Evolutionary conservation across 202 grass and related monocot genomes (phyloP), one percentile per base, ranked within the genome.

Genomic region (Digitaria exilis): DNA sequence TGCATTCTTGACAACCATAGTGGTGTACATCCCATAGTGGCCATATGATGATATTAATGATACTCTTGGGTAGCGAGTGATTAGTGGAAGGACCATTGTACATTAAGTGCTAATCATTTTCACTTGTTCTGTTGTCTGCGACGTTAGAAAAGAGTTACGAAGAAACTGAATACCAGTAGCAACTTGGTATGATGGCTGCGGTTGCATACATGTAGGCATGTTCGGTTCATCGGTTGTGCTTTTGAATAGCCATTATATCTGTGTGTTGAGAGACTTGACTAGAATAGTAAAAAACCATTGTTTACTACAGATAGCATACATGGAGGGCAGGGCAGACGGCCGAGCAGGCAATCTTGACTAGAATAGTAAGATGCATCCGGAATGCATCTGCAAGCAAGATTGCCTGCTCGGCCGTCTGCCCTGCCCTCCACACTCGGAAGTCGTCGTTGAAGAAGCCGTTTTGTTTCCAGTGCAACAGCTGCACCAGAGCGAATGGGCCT

Each of bases 341-440:
- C n/a, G n/a, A n/a, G n/a, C n/a, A n/a, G n/a, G n/a, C n/a, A n/a
- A n/a, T n/a, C n/a, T n/a, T n/a, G n/a, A n/a, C n/a, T n/a, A n/a
- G n/a, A n/a, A n/a, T n/a, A n/a, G n/a, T n/a, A n/a, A n/a, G n/a
- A n/a, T n/a, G 34, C 45, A 48, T 12, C 65, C 41, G 15, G 37
- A 92, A 49, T 44, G 82, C 88, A 79, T 91, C 86, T 22, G 31
- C 43, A 32, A 98, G 81, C 26, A 85, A 88, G 11, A 95, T 84
- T 9, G 86, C 72, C 41, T 92, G 43, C 26, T 57, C 44, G 18
- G 11, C 26, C 10, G 76, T 78, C 28, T 91, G 87, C 21, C 82
- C 84, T 55, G 63, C 48, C 39, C 37, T 84, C 92, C 95, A 95
- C 17, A 98, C 88, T 61, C 67, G 66, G 73, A 98, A 98, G 55